Evolutionary conservation across 1,284 basidiomycete genomes (phyloP).

Genomic region (Xerocomus nothofagi): DNA sequence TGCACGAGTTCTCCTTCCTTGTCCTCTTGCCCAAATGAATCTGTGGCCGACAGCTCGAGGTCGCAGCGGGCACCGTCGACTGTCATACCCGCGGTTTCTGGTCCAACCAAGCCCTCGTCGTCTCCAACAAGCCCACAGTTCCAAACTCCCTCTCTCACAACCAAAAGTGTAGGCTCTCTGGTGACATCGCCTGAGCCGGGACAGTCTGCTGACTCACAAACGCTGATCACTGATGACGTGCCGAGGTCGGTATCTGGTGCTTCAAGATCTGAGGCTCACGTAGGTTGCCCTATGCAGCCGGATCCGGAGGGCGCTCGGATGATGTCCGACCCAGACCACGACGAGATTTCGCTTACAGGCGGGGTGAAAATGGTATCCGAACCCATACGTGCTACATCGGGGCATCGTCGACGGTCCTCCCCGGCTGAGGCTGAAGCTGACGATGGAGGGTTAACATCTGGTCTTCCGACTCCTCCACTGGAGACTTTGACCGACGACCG

Average conservation of each 20-base stretch:
- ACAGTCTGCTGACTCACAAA: neutral
- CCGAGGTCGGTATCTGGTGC: neutral
- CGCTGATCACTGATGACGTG: neutral
- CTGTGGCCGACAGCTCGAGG: neutral
- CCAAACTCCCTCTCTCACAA: neutral
- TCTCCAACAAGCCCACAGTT: neutral
- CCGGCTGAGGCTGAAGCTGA: neutral
- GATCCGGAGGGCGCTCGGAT: neutral
- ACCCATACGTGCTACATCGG: no score
- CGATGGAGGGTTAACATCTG: neutral
- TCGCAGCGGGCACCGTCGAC: neutral
- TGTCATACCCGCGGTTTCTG: neutral
- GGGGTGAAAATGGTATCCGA: neutral
- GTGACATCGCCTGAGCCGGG: neutral
- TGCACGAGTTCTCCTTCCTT: neutral
- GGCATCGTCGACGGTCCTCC: neutral
- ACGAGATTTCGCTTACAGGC: neutral
- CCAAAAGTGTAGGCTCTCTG: neutral
- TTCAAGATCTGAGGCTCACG: neutral
- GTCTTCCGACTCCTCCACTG: slow-evolving; percentile 10
- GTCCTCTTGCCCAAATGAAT: neutral
- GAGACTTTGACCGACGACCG: neutral
- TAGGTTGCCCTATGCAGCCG: neutral
- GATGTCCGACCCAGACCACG: neutral
- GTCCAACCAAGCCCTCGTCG: neutral